phyloP scores from a whole-genome alignment of 1,284 basidiomycete species.

The Moniliophthora roreri region DNA sequence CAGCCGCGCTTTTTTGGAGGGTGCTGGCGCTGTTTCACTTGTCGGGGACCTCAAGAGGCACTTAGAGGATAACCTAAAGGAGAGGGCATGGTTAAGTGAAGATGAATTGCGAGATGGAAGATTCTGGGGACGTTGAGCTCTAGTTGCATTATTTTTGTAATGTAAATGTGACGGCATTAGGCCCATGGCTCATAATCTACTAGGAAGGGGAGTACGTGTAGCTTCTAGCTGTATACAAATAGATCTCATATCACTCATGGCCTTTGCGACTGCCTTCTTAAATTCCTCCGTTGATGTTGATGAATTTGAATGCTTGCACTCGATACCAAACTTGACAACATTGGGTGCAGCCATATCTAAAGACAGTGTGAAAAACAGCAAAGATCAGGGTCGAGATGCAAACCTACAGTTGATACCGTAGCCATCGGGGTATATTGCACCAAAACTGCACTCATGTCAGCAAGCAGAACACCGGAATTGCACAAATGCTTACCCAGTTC shows the following conservation, averaged over 20 bases:
- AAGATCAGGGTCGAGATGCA: background rate
- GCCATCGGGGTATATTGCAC: conserved; percentile 77
- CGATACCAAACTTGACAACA: conserved; percentile 92
- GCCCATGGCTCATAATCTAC: background rate
- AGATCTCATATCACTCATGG: conserved; percentile 70
- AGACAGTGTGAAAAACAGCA: background rate
- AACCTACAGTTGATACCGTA: conserved; percentile 92
- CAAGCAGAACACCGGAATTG: conserved; percentile 7
- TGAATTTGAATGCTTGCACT: conserved; percentile 78
- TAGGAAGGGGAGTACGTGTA: background rate
- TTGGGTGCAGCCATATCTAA: conserved; percentile 82
- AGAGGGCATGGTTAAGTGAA: conserved; percentile 34
- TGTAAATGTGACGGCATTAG: no score
- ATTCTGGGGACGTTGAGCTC: conserved; percentile 22
- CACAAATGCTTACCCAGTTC: conserved; percentile 70
- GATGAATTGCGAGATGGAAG: conserved; percentile 41
- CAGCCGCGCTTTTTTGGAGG: conserved; percentile 52
- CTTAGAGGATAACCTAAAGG: conserved; percentile 38
- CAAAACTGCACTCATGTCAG: conserved; percentile 54
- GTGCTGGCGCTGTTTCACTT: conserved; percentile 44
- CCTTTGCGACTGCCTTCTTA: conserved; percentile 65
- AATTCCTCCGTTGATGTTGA: conserved; percentile 76
- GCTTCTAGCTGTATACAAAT: background rate
- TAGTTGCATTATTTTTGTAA: no score
- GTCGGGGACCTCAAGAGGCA: conserved; percentile 46